Base-by-base conservation (phyloP, 176 grass and related monocot genomes). In the Echinochloa phyllopogon region DNA sequence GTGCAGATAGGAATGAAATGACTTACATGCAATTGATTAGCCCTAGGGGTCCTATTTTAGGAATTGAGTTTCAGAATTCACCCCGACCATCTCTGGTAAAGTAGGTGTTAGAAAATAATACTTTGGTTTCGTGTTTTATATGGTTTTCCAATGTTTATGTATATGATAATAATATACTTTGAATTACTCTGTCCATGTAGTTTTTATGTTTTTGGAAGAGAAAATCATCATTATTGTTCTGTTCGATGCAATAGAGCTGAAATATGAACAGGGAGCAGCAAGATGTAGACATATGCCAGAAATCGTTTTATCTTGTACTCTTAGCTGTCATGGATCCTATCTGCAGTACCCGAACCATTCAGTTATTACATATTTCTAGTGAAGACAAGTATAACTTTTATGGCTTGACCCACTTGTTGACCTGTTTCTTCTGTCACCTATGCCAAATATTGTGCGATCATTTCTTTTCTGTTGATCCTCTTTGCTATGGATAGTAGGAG, bases 191-290 rank as follows among this genome's bases (percentile, higher is more conserved):
- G 36, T 40, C 50, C 39, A 2, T 73, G 8, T 12, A 15, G 40
- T 74, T 72, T 72, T 72, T 51, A 10, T 78, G 6, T 79, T 79
- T 45, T 38, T 21, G 47, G 0, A 53, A 39, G 78, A 53, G 5
- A 16, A 70, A 63, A 51, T 20, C 15, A 38, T 18, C 38, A 65
- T 33, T 45, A 16, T 40, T 14, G 17, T 36, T 57, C 4, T 76
- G 21, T 21, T 87, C 50, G 33, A 87, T 51, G 33, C 21, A 50
- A 68, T 81, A 37, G 59, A 87, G 61, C 25, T 76, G 60, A 81
- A 14, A 36, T 82, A 58, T 20, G 77, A 75, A 82, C 27, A 33
- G 21, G 37, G 15, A 44, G 17, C 55, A 69, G 7, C 27, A 61
- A 24, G 39, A 50, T 49, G 6, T 13, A 33, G n/a, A 81, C 21